Conservation (phyloP, 768 basidiomycete genomes). For the Termitomyces sp. region DNA sequence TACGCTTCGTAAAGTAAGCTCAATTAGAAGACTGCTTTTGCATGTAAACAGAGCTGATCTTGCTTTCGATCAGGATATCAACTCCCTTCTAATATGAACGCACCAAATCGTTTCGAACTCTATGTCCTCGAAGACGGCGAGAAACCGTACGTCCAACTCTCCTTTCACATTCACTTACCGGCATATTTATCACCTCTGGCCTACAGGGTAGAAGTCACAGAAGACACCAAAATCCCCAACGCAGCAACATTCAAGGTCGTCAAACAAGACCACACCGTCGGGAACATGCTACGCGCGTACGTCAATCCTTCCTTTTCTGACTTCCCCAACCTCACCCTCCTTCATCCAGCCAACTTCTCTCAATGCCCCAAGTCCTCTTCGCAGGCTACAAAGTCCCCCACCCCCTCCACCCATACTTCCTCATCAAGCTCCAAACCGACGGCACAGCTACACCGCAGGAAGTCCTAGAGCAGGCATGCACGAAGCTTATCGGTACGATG, state of each 20-base stretch:
- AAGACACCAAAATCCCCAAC: constrained; percentile 98
- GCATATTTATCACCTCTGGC: background rate
- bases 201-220: constrained; percentile 79
- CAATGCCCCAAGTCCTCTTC: constrained; percentile 86
- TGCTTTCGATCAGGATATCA: background rate
- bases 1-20: background rate
- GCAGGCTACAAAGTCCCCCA: constrained; percentile 99
- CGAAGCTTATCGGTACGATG: constrained; percentile 72
- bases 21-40: too few species aligned
- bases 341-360: constrained; percentile 75
- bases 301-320: constrained; percentile 30
- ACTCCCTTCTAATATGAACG: constrained; percentile 63
- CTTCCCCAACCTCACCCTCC: constrained; percentile 3
- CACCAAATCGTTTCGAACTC: constrained; percentile 82
- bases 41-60: background rate
- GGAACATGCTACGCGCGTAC: constrained; percentile 94
- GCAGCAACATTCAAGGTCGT: constrained; percentile 92
- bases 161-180: background rate
- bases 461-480: constrained; percentile 82
- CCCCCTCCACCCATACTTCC: constrained; percentile 91
- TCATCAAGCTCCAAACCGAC: constrained; percentile 95
- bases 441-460: constrained; percentile 79
- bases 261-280: constrained; percentile 97
- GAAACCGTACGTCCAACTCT: constrained; percentile 68
- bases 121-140: constrained; percentile 87